These are phyloP conservation scores for Coemansia javaensis DNA, from an alignment of 192 early-diverging fungal genomes.

Conservation along the genomic window DNA sequence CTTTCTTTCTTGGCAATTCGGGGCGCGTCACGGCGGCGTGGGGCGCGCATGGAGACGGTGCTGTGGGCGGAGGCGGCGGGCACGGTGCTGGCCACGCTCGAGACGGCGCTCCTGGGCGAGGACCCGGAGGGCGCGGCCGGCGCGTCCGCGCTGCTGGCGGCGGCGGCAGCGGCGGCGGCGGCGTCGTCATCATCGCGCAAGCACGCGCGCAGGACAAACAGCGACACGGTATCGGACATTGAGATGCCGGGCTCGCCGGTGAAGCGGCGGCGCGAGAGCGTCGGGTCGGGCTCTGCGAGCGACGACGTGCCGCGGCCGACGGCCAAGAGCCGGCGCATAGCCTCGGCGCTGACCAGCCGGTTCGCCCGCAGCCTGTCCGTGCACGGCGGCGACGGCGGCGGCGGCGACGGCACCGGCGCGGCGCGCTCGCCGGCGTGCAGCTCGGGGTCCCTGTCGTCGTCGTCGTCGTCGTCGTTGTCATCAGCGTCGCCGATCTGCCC, in stretches of 20 bases:
- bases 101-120: conserved; percentile 38
- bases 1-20: too few relatives aligned
- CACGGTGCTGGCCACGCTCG: conserved; percentile 30
- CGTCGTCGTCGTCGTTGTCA: conserved; percentile 22
- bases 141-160: not conserved
- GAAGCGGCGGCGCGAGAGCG: conserved; percentile 45
- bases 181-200: conserved; percentile 13
- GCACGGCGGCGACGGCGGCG: conserved; percentile 3
- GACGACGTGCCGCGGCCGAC: conserved; percentile 15
- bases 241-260: conserved; percentile 28
- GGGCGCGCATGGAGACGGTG: conserved; percentile 11
- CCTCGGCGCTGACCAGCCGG: conserved; percentile 36
- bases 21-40: too few relatives aligned
- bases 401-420: conserved; percentile 1
- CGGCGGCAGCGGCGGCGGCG: too few relatives aligned
- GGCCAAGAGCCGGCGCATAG: conserved; percentile 33
- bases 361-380: conserved; percentile 50
- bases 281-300: conserved; percentile 2
- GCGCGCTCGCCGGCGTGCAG: too few relatives aligned
- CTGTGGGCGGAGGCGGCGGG: conserved; percentile 28
- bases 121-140: conserved; percentile 2
- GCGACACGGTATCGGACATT: conserved; percentile 43
- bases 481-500: conserved; percentile 10
- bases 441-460: conserved; percentile 9
- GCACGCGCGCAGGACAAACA: conserved; percentile 27